Conservation (phyloP, 129 eudicot species). For the Pittosporum tobira region DNA sequence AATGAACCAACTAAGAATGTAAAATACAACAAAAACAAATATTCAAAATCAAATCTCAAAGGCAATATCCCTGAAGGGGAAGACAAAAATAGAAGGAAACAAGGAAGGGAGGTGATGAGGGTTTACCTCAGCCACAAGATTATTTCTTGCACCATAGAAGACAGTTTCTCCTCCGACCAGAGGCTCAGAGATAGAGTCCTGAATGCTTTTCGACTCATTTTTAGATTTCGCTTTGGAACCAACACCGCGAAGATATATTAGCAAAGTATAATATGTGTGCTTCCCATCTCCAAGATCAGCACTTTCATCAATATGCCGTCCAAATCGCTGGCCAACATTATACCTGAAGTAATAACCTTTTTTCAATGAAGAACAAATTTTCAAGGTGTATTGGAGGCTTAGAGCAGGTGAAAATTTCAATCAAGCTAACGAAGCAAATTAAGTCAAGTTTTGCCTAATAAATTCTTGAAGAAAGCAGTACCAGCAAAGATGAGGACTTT, state of each 20-base stretch:
- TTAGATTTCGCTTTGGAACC: conserved; percentile 36
- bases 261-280: conserved; percentile 67
- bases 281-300: conserved; percentile 80
- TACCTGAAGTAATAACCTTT: conserved; percentile 68
- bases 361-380: not conserved
- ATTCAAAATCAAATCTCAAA: not conserved
- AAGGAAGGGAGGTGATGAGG: too few relatives aligned
- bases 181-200: conserved; percentile 33
- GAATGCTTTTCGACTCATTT: conserved; percentile 22
- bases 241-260: conserved; percentile 77
- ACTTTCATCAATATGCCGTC: conserved; percentile 96
- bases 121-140: conserved; percentile 81
- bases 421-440: not conserved
- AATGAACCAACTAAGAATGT: not conserved
- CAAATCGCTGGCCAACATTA: conserved; percentile 86
- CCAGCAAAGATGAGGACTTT: not conserved
- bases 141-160: conserved; percentile 78
- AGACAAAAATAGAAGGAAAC: not conserved
- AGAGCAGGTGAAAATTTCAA: not conserved
- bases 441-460: not conserved
- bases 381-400: not conserved
- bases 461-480: not conserved
- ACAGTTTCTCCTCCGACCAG: conserved; percentile 97
- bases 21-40: not conserved
- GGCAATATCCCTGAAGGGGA: not conserved